Percentiles rank a stretch among this genome's conserved stretches.
Conservation (phyloP, 345 rosid genomes). For the Euclidium syriacum region DNA sequence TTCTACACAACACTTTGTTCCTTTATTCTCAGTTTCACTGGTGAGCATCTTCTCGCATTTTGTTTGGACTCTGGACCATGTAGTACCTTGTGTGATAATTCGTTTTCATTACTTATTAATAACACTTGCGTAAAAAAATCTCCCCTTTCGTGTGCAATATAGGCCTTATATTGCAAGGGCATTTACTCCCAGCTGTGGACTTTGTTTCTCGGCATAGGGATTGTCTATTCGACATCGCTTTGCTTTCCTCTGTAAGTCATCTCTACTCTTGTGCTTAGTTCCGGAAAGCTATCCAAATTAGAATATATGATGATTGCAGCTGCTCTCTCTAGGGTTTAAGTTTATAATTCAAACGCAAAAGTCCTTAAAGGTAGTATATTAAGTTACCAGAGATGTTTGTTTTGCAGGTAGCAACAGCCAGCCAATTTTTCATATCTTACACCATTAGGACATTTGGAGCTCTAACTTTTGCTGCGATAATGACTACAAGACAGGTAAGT, state of each 20-base stretch:
- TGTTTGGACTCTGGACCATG: neutral
- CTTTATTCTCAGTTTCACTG: conserved; percentile 75
- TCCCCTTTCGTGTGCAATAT: conserved; percentile 12
- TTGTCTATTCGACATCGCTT: conserved; percentile 60
- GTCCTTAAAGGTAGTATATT: neutral
- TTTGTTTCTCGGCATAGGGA: conserved; percentile 70
- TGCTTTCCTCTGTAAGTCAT: conserved; percentile 78
- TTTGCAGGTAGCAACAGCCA: conserved; percentile 81
- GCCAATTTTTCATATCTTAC: conserved; percentile 90
- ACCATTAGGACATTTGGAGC: conserved; percentile 94
- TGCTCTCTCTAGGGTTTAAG: neutral
- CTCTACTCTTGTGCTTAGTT: neutral
- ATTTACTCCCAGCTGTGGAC: conserved; percentile 65
- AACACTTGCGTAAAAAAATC: neutral
- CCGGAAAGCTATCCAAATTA: neutral
- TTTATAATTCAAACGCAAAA: neutral
- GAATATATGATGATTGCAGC: neutral
- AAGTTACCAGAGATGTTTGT: neutral
- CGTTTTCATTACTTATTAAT: neutral
- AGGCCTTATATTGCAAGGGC: conserved; percentile 82
- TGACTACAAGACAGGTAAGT: conserved; percentile 93
- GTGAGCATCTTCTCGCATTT: conserved; percentile 36
- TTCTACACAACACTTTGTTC: conserved; percentile 92
- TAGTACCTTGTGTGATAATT: neutral
- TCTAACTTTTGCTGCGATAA: conserved; percentile 83